These are phyloP conservation scores for Aspergillus neoniger DNA, from an alignment of 2,329 filamentous ascomycete genomes.

Conservation along the genomic window DNA sequence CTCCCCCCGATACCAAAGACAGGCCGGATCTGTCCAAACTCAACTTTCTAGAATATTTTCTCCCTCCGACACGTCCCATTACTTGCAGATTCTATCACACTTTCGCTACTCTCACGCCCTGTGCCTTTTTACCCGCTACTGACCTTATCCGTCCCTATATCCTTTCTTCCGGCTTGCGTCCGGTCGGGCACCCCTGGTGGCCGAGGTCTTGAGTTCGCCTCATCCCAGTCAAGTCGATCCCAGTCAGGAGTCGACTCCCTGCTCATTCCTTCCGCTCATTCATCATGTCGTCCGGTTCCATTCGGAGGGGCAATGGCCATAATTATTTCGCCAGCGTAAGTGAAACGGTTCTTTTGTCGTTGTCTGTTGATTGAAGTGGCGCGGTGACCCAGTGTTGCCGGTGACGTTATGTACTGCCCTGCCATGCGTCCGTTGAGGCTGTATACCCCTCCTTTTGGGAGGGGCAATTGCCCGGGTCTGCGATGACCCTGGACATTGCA, in stretches of 20 bases:
- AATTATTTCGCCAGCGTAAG: slow-evolving; percentile 39
- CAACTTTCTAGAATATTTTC: not conserved
- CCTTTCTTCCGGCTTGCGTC: slow-evolving; percentile 9
- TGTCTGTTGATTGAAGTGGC: not conserved
- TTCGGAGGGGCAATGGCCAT: slow-evolving; percentile 34
- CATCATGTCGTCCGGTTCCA: slow-evolving; percentile 35
- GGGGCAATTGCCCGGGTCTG: not conserved
- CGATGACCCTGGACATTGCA: not conserved
- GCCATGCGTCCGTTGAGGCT: not conserved
- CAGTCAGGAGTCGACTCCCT: not conserved
- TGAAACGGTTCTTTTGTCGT: slow-evolving; percentile 10
- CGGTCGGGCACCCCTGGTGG: slow-evolving; percentile 24
- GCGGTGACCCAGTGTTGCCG: not conserved
- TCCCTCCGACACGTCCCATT: not conserved
- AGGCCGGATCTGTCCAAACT: slow-evolving; percentile 25
- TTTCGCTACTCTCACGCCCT: not conserved
- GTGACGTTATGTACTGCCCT: not conserved
- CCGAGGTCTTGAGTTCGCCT: slow-evolving; percentile 17
- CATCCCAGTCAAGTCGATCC: slow-evolving; percentile 2
- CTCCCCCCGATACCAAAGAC: slow-evolving; percentile 12
- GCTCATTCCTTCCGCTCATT: not conserved
- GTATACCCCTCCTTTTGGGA: not conserved
- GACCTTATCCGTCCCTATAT: not conserved
- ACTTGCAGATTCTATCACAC: not conserved
- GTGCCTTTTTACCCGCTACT: not conserved